These are phyloP conservation scores for Chamaecrista fasciculata DNA, from an alignment of 306 rosid species.

Conservation along the genomic window DNA sequence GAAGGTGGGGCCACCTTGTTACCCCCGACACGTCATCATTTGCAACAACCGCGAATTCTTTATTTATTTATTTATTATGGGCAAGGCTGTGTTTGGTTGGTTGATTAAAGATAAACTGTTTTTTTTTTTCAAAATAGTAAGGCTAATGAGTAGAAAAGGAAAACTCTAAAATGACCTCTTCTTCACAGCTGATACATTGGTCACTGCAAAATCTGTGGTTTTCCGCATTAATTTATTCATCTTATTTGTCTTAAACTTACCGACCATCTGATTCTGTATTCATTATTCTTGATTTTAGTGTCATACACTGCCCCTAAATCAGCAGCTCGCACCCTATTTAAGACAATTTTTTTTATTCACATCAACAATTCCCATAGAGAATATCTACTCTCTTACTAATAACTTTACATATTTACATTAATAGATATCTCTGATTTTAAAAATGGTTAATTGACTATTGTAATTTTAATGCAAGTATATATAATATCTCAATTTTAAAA, in stretches of 20 bases:
- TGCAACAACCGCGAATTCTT: not conserved
- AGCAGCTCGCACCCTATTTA: no score
- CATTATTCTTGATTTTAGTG: not conserved
- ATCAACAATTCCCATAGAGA: no score
- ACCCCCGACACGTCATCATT: constrained; percentile 23
- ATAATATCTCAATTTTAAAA: no score
- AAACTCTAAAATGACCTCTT: not conserved
- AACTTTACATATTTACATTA: no score
- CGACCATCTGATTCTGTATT: not conserved
- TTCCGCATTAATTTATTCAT: not conserved
- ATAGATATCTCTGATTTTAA: no score
- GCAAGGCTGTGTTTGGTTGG: not conserved
- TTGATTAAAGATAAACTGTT: no score
- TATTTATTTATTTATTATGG: no score
- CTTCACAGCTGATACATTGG: not conserved
- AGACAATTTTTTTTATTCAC: no score
- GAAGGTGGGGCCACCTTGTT: not conserved
- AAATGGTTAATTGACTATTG: no score
- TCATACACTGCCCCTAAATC: not conserved
- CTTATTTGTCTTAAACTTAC: not conserved
- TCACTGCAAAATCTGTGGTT: not conserved
- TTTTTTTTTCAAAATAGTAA: not conserved
- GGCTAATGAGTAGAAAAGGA: no score
- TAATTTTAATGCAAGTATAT: no score
- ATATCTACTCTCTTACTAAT: no score